Evolutionary conservation across 352 stramenopile species (phyloP).

Genomic region (Bremia lactucae): DNA sequence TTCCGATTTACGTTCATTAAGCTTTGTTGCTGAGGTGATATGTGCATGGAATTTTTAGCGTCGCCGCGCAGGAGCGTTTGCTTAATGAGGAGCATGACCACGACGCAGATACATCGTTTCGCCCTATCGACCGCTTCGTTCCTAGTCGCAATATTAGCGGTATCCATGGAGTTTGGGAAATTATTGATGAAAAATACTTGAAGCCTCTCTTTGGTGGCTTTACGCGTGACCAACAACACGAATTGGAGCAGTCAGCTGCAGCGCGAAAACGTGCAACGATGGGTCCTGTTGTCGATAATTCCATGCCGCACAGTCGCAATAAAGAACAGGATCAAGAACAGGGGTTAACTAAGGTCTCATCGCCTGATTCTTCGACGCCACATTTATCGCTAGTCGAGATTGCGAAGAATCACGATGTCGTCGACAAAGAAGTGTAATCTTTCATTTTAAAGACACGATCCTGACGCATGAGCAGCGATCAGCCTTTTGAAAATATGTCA

Average conservation of each 20-base stretch:
- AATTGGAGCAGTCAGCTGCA: constrained; percentile 8
- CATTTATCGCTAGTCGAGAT: constrained; percentile 46
- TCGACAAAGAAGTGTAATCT: too few species aligned
- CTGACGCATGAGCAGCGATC: too few species aligned
- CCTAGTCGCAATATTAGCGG: constrained; percentile 27
- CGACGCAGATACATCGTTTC: constrained; percentile 38
- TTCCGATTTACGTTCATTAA: too few species aligned
- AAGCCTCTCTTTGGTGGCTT: constrained; percentile 59
- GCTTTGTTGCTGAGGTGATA: too few species aligned
- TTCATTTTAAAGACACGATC: too few species aligned
- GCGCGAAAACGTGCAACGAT: constrained; percentile 16
- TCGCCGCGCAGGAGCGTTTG: constrained; percentile 39
- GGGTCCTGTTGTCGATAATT: constrained; percentile 7
- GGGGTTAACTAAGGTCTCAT: constrained; percentile 6
- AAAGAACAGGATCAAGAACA: constrained; percentile 5
- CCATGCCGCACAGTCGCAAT: too few species aligned
- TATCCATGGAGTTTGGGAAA: constrained; percentile 54
- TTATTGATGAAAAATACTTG: constrained; percentile 58
- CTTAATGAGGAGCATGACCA: constrained; percentile 45
- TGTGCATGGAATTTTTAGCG: too few species aligned
- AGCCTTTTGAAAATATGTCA: too few species aligned
- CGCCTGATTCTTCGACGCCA: constrained; percentile 13
- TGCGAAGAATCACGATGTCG: constrained; percentile 34
- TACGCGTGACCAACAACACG: constrained; percentile 18
- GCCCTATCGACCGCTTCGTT: constrained; percentile 19